phyloP scores from a whole-genome alignment of 768 basidiomycete species.

The Clathrus columnatus region DNA sequence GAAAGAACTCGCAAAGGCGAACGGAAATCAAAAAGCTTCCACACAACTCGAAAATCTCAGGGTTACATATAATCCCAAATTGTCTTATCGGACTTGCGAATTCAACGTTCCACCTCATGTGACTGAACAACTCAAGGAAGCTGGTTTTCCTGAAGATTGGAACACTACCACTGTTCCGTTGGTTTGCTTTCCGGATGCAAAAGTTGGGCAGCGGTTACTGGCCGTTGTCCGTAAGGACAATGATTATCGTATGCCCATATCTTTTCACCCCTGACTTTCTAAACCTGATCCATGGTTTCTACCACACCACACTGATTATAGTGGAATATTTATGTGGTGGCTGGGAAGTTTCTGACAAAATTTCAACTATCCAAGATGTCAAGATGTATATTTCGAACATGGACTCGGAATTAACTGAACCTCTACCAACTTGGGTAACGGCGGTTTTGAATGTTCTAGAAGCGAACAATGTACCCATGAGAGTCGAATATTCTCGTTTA shows the following conservation, averaged over 20 bases:
- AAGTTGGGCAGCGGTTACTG: neutral
- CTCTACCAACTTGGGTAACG: constrained; percentile 12
- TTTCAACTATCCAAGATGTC: constrained; percentile 6
- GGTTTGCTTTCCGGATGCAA: neutral
- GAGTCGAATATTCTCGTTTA: constrained; percentile 3
- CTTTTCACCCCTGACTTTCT: neutral
- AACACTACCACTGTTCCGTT: neutral
- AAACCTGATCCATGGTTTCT: neutral
- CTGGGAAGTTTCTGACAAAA: neutral
- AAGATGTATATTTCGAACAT: constrained; percentile 14
- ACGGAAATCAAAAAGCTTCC: neutral
- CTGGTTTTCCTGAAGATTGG: neutral
- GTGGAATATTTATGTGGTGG: constrained; percentile 9
- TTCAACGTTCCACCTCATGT: constrained; percentile 13
- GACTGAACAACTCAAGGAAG: constrained; percentile 12
- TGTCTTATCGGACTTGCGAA: constrained; percentile 15
- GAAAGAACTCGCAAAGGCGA: neutral
- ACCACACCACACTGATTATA: neutral
- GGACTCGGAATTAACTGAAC: neutral
- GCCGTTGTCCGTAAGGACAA: constrained; percentile 6
- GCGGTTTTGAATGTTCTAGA: constrained; percentile 13
- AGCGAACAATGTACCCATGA: neutral
- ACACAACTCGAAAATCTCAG: neutral
- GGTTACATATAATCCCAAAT: constrained; percentile 14
- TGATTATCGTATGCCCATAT: neutral